A percentile compares a stretch with the other conserved stretches of the same genome.
Evolutionary conservation across 2,329 filamentous ascomycete genomes (phyloP).

Genomic region (Malbranchea zuffiana): DNA sequence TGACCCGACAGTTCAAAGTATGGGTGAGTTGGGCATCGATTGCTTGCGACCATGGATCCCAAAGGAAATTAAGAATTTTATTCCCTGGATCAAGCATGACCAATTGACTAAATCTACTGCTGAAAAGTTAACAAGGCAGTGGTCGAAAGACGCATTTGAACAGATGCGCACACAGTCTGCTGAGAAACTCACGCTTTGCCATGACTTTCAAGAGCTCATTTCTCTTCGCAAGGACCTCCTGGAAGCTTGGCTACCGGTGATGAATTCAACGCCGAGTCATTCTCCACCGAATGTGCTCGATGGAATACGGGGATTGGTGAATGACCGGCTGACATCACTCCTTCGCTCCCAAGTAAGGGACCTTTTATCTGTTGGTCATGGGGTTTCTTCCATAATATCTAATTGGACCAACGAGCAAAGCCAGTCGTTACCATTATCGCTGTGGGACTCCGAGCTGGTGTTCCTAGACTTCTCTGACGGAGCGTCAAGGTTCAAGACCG

Average conservation of each 20-base stretch:
- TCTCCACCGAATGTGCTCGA: constrained; percentile 54
- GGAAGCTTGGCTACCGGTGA: constrained; percentile 61
- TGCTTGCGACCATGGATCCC: constrained; percentile 69
- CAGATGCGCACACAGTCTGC: constrained; percentile 52
- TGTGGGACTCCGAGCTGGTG: constrained; percentile 59
- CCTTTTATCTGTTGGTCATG: constrained; percentile 54
- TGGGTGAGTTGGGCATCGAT: constrained; percentile 66
- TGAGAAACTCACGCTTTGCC: constrained; percentile 47
- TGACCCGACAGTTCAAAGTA: constrained; percentile 53
- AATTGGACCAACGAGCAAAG: constrained; percentile 40
- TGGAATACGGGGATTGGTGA: constrained; percentile 57
- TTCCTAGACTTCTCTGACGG: constrained; percentile 56
- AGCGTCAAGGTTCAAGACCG: constrained; percentile 56
- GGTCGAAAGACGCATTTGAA: constrained; percentile 52
- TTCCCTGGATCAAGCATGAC: constrained; percentile 75
- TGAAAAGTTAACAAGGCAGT: constrained; percentile 49
- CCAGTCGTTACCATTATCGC: constrained; percentile 33
- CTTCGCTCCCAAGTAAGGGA: constrained; percentile 53
- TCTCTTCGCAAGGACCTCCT: constrained; percentile 59
- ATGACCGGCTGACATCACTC: constrained; percentile 53
- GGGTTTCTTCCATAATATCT: constrained; percentile 51
- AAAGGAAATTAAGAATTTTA: constrained; percentile 73
- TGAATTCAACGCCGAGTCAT: constrained; percentile 47
- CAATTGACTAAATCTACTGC: constrained; percentile 54
- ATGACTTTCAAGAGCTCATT: constrained; percentile 58